Conservation (phyloP, 2,329 filamentous ascomycete genomes). For the Akanthomyces dipterigenus region DNA sequence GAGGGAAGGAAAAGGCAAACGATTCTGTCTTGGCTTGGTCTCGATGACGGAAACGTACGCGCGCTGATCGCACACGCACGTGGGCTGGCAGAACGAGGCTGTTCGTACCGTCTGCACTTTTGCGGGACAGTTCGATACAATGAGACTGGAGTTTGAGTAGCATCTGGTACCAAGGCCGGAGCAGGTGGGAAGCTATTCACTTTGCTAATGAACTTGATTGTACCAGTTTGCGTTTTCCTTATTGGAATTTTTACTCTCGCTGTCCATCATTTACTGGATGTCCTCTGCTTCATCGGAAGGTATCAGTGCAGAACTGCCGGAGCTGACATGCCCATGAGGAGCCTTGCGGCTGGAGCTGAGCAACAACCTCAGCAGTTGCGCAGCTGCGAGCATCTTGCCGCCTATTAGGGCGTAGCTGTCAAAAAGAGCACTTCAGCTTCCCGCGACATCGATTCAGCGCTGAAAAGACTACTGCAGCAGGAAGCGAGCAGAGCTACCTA, state of each 20-base stretch:
- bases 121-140: neutral
- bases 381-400: neutral
- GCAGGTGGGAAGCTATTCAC: neutral
- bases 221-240: neutral
- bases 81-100: neutral
- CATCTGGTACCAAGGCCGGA: neutral
- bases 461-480: neutral
- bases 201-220: neutral
- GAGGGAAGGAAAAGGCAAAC: neutral
- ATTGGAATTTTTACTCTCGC: neutral
- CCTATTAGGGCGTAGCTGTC: neutral
- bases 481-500: neutral
- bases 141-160: neutral
- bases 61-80: neutral
- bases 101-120: neutral
- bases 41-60: neutral
- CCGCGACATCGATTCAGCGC: neutral
- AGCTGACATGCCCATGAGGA: neutral
- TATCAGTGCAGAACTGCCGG: neutral
- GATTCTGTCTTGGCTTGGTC: neutral
- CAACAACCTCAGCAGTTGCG: no score
- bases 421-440: neutral
- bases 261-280: no score
- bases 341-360: no score
- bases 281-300: neutral